Evolutionary conservation across 306 rosid species (phyloP).

Genomic region (Cicer arietinum): DNA sequence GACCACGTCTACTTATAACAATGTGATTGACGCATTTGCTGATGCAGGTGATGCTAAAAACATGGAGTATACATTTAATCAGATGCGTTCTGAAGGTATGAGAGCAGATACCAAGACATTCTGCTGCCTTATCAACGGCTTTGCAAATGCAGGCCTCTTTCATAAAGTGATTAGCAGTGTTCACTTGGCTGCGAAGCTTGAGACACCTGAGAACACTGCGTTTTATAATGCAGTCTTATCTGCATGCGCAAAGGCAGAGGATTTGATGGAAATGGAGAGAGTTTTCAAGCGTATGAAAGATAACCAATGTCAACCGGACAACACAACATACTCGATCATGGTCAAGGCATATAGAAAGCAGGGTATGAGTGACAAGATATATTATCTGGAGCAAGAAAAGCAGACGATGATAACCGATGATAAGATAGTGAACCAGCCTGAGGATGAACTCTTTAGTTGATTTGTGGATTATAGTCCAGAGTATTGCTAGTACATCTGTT

Average conservation of each 20-base stretch:
- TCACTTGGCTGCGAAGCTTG: conserved; percentile 78
- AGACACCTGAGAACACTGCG: conserved; percentile 76
- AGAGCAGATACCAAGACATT: conserved; percentile 90
- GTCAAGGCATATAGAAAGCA: conserved; percentile 80
- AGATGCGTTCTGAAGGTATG: conserved; percentile 98
- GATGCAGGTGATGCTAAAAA: conserved; percentile 86
- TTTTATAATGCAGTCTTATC: conserved; percentile 80
- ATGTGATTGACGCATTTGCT: conserved; percentile 95
- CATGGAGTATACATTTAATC: conserved; percentile 92
- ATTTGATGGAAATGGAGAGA: conserved; percentile 92
- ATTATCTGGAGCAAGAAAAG: conserved; percentile 77
- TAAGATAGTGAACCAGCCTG: conserved; percentile 30
- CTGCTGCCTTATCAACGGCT: conserved; percentile 94
- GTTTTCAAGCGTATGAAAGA: conserved; percentile 87
- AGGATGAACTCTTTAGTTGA: conserved; percentile 41
- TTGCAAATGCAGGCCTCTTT: conserved; percentile 94
- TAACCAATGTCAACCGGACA: conserved; percentile 68
- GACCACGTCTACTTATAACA: conserved; percentile 95
- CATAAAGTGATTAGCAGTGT: conserved; percentile 85
- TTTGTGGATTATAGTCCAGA: conserved; percentile 34
- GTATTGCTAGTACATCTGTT: conserved; percentile 40
- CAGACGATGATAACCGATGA: conserved; percentile 43
- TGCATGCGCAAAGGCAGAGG: conserved; percentile 94
- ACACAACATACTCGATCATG: conserved; percentile 68
- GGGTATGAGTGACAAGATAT: conserved; percentile 90